These are phyloP conservation scores for Coemansia sp. DNA, from an alignment of 192 early-diverging fungal genomes.

Conservation along the genomic window DNA sequence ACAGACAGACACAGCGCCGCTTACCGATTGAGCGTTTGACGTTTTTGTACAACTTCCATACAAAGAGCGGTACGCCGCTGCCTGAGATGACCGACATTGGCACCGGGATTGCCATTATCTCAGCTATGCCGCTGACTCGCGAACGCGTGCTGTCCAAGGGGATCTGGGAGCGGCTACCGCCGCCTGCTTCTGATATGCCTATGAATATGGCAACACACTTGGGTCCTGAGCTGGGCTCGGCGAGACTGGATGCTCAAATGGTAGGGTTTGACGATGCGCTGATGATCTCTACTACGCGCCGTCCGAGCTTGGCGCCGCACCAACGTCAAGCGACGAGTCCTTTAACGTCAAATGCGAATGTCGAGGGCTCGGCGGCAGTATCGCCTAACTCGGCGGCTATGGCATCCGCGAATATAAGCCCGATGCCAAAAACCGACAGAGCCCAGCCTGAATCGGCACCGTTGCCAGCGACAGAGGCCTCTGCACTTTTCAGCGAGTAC, in stretches of 20 bases:
- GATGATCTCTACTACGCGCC: conserved; percentile 17
- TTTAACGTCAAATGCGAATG: not conserved
- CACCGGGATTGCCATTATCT: conserved; percentile 33
- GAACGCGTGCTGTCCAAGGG: conserved; percentile 35
- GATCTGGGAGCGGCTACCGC: conserved; percentile 20
- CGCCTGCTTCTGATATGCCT: not conserved
- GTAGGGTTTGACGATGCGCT: conserved; percentile 12
- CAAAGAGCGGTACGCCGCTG: conserved; percentile 18
- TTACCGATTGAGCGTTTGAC: conserved; percentile 37
- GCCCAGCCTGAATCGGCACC: not conserved
- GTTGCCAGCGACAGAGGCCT: conserved; percentile 27
- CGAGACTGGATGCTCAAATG: not conserved
- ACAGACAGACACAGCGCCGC: conserved; percentile 33
- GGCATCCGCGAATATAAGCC: not conserved
- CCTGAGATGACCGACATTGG: conserved; percentile 47
- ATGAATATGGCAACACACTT: not conserved
- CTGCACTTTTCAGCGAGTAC: conserved; percentile 46
- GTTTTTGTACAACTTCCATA: conserved; percentile 51
- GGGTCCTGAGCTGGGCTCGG: not conserved
- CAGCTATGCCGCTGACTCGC: conserved; percentile 33
- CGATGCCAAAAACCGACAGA: not conserved
- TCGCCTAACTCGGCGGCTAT: conserved; percentile 4
- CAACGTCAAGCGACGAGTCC: conserved; percentile 4
- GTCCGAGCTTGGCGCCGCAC: conserved; percentile 9
- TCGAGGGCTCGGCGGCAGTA: not conserved